Percentiles rank a stretch among this genome's conserved stretches.
Evolutionary conservation across 2,329 filamentous ascomycete genomes (phyloP).

Genomic region (Cadophora sp.): DNA sequence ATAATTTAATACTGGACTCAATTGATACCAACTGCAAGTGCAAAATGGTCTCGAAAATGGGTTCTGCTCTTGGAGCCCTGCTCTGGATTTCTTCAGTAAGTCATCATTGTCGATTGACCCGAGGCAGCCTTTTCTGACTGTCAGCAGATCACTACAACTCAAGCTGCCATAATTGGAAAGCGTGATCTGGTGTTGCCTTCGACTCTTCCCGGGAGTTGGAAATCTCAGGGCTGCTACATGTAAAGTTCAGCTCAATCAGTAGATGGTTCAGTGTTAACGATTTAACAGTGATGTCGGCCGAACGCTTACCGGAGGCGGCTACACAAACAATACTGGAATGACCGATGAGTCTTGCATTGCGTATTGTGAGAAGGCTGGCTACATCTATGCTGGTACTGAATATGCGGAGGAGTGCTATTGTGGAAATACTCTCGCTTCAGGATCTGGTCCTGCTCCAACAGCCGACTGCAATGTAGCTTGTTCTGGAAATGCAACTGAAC

Average conservation of each 20-base stretch:
- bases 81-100: slow-evolving; percentile 22
- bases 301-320: slow-evolving; percentile 29
- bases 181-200: slow-evolving; percentile 27
- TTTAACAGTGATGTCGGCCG: slow-evolving; percentile 25
- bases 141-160: slow-evolving; percentile 4
- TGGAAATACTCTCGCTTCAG: slow-evolving; percentile 31
- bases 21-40: slow-evolving; percentile 12
- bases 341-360: slow-evolving; percentile 36
- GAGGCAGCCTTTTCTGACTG: not conserved
- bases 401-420: slow-evolving; percentile 38
- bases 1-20: slow-evolving; percentile 6
- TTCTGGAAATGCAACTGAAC: slow-evolving; percentile 40
- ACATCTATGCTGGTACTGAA: slow-evolving; percentile 37
- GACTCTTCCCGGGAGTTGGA: slow-evolving; percentile 32
- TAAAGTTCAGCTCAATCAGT: slow-evolving; percentile 18
- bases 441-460: slow-evolving; percentile 10
- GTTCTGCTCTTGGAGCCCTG: slow-evolving; percentile 17
- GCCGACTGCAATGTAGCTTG: slow-evolving; percentile 35
- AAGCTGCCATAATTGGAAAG: slow-evolving; percentile 23
- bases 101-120: not conserved
- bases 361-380: slow-evolving; percentile 36
- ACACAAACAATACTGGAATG: slow-evolving; percentile 28
- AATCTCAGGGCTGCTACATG: slow-evolving; percentile 33
- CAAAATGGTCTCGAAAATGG: slow-evolving; percentile 11
- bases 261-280: not conserved